Base-by-base conservation (phyloP, 2,329 filamentous ascomycete species). In the Alternaria alternata region DNA sequence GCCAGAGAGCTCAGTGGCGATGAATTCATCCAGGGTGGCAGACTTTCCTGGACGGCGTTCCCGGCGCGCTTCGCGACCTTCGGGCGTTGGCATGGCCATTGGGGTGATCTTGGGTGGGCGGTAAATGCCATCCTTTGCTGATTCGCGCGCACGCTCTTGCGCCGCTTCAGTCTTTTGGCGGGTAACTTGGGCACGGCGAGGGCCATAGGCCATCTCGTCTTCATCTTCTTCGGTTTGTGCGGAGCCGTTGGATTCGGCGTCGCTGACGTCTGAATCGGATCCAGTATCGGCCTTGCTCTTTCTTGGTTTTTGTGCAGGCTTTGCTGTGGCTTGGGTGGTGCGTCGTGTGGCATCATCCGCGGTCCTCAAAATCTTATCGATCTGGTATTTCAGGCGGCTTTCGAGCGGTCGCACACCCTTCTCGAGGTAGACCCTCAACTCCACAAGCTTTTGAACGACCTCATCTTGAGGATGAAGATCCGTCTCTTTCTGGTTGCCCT, bases 341-440 rank as follows among this genome's bases (percentile, higher is more conserved):
- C 71, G 70, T 24, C 75, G 66, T 16, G 67, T 63, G 28, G 87
- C 85, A 68, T 94, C 90, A 62, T 96, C 91, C 36, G 93, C 93
- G 0, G 93, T 92, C 64, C 93, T 91, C 20, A 99, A 84, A 26
- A 97, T 93, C 75, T 96, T 95, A 79, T 98, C 94, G 72, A 99
- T 93, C 76, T 97, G 94, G 80, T 97, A 99, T 67, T 93, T 94
- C 63, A 99, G 81, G 70, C 94, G 91, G 67, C 91, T 90, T 80
- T 99, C 96, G 16, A 98, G 81, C 0, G 95, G 95, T 16, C 92
- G 88, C 4, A 97, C 91, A 66, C 95, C 96, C 75, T 93, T 93
- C 74, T 99, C 96, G 1, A 99, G 84, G 76, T 96, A 98, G 1
- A 97, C 84, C n/a, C 94, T 88, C 53, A 97, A 83, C 78, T 97